These are phyloP conservation scores for Hymenoscyphus albidus DNA, from an alignment of 2,329 filamentous ascomycete species.

Conservation along the genomic window DNA sequence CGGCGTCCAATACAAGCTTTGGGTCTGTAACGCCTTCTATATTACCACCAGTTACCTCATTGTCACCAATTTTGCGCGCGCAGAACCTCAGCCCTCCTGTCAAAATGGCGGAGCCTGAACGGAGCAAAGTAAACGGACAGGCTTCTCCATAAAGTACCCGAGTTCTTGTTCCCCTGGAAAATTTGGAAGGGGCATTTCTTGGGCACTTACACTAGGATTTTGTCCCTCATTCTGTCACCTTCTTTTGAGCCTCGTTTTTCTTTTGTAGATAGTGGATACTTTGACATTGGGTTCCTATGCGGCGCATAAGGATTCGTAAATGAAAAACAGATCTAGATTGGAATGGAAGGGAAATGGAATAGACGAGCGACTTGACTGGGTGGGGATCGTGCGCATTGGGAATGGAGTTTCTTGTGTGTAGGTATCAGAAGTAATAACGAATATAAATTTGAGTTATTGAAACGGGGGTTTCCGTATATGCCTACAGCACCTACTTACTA, in stretches of 20 bases:
- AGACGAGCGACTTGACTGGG: slow-evolving; percentile 67
- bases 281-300: not conserved
- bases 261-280: not conserved
- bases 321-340: slow-evolving; percentile 4
- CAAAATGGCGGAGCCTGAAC: slow-evolving; percentile 41
- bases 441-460: not conserved
- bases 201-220: not conserved
- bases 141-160: slow-evolving; percentile 11
- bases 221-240: not conserved
- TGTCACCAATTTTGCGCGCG: slow-evolving; percentile 55
- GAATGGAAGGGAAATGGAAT: slow-evolving; percentile 46
- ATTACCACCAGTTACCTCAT: slow-evolving; percentile 53
- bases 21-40: slow-evolving; percentile 39
- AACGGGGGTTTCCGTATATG: too few relatives aligned
- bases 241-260: not conserved
- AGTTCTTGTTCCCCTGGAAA: not conserved
- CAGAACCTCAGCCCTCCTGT: slow-evolving; percentile 59
- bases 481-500: too few relatives aligned
- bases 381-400: too few relatives aligned
- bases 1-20: slow-evolving; percentile 29
- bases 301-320: not conserved
- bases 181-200: not conserved
- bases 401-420: slow-evolving; percentile 47
- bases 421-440: not conserved
- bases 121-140: slow-evolving; percentile 22